Base-by-base conservation (phyloP, 768 basidiomycete species). In the Pisolithus tinctorius region DNA sequence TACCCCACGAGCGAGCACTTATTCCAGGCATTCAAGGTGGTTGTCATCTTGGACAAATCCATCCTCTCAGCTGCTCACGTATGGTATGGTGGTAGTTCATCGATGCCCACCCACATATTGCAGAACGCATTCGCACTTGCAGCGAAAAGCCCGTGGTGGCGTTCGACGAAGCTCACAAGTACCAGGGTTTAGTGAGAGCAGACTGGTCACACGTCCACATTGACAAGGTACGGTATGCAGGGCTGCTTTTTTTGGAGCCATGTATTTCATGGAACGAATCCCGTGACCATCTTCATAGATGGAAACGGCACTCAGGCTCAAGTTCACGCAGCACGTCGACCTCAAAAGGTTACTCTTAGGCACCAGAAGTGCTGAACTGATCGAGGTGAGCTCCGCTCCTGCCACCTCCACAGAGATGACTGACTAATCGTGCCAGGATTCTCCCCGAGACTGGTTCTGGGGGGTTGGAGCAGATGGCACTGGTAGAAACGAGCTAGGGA, bases 1-100 rank as follows among this genome's bases (percentile, higher is more conserved):
- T 88, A 87, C 56, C 83, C 84, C 0, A 88, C 86, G 6, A 84
- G 83, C 62, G 86, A 87, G 58, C 86, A 88, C 64, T 75, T 88
- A 17, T 87, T 86, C 58, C 85, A 87, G 59, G 84, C 86, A 0
- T 82, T 85, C 71, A 87, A 86, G 65, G 83, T 80, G 23, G 49
- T 42, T n/a, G 9, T 14, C 14, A 25, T 14, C 13, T 23, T 4
- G 20, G 25, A 14, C 6, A 14, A 4, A 25, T 27, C 10, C 14
- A 25, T 27, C 10, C 14, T 43, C 14, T 27, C 23, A 13, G 13
- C 25, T 26, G 25, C 25, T 45, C 26, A 45, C 25, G 23, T 42
- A 9, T 29, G 7, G 16, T 16, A 9, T 29, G 16, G 16, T 16
- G 31, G 44, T 45, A 86, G 83, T 88, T 87, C 55, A 72, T 83